These are phyloP conservation scores for Microsporum ferrugineum DNA, from an alignment of 2,329 filamentous ascomycete genomes.

Conservation along the genomic window DNA sequence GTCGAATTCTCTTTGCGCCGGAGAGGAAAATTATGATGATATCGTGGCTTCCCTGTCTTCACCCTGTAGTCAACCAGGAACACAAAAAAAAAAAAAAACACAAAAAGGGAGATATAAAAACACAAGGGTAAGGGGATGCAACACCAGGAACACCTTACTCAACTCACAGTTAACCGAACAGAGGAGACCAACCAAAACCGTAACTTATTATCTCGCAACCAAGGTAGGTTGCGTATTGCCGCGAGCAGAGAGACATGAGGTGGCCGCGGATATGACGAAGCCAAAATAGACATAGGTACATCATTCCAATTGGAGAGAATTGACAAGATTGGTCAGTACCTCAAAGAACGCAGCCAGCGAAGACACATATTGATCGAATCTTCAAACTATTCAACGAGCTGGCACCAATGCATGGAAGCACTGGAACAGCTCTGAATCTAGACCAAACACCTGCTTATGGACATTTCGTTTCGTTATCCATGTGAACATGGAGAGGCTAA, in stretches of 20 bases:
- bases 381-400: not conserved
- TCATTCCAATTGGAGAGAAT: conserved; percentile 1
- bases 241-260: conserved; percentile 4
- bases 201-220: not conserved
- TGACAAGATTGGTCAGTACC: not conserved
- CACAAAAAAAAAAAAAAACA: not conserved
- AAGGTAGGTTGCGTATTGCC: not conserved
- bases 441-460: not conserved
- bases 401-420: not conserved
- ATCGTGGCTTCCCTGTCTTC: conserved; percentile 3
- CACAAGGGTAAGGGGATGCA: not conserved
- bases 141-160: not conserved
- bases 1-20: not conserved
- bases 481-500: not conserved
- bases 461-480: not conserved
- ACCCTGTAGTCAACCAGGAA: conserved; percentile 3
- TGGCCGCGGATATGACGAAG: not conserved
- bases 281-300: not conserved
- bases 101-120: not conserved
- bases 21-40: not conserved
- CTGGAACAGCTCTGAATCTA: not conserved
- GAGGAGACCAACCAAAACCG: not conserved
- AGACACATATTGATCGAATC: conserved; percentile 2
- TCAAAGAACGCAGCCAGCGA: not conserved
- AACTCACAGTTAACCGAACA: not conserved